phyloP scores from a whole-genome alignment of 345 rosid species.

The Corchorus olitorius region DNA sequence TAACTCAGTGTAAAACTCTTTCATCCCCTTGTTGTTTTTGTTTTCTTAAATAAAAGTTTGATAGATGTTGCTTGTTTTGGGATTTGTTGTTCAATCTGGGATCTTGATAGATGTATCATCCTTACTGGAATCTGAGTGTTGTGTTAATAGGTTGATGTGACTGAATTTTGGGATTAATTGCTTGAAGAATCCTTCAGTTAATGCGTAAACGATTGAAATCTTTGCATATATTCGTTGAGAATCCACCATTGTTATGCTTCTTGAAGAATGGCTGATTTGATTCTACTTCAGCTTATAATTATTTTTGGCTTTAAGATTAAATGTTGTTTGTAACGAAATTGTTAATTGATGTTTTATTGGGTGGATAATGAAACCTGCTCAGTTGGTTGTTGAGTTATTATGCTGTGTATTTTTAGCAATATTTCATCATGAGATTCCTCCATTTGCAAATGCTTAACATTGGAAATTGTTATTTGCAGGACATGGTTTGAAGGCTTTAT shows the following conservation, averaged over 20 bases:
- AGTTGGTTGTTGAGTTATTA: not conserved
- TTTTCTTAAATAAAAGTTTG: not conserved
- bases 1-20: not conserved
- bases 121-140: constrained; percentile 6
- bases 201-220: not conserved
- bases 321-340: not conserved
- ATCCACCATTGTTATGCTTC: not conserved
- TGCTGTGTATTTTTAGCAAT: no score
- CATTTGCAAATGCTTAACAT: not conserved
- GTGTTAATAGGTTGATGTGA: not conserved
- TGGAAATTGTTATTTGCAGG: constrained; percentile 14
- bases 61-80: not conserved
- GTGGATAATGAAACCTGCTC: not conserved
- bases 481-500: constrained; percentile 30
- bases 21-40: not conserved
- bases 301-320: not conserved
- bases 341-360: not conserved
- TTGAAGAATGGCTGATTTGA: not conserved
- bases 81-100: not conserved
- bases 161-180: not conserved
- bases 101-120: not conserved
- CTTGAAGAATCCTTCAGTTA: not conserved
- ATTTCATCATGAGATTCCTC: not conserved
- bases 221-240: not conserved
- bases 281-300: not conserved